Evolutionary conservation across 2,329 filamentous ascomycete genomes (phyloP).

Genomic region (Colletotrichum kahawae): DNA sequence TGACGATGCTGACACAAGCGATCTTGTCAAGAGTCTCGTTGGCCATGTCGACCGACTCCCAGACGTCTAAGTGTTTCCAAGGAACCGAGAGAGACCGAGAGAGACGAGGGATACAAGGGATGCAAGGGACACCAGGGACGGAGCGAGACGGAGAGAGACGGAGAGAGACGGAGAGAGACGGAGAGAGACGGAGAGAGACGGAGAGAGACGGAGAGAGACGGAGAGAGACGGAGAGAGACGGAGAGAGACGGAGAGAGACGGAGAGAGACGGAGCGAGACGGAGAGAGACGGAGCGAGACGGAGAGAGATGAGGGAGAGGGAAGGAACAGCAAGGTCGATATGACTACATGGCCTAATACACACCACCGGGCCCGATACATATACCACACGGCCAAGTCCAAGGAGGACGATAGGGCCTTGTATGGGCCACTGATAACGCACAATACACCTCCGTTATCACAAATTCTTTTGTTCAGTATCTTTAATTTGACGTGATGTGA

Average conservation of each 20-base stretch:
- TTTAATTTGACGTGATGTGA: neutral
- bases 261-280: too few relatives aligned
- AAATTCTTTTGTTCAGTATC: neutral
- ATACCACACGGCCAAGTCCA: neutral
- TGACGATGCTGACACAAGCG: neutral
- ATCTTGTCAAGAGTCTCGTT: neutral
- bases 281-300: neutral
- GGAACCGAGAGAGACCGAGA: neutral
- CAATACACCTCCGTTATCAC: neutral
- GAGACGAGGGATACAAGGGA: neutral
- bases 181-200: too few relatives aligned
- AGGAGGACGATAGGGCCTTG: neutral
- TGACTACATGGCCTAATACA: neutral
- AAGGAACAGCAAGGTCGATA: neutral
- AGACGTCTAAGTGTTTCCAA: neutral
- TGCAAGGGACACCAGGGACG: neutral
- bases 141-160: neutral
- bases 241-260: neutral
- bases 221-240: neutral
- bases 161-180: neutral
- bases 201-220: too few relatives aligned
- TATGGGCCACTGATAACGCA: neutral
- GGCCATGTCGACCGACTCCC: neutral
- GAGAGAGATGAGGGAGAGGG: neutral
- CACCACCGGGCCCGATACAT: too few relatives aligned